These are phyloP conservation scores for Leccinum holopus DNA, from an alignment of 1,284 basidiomycete genomes.

Conservation along the genomic window DNA sequence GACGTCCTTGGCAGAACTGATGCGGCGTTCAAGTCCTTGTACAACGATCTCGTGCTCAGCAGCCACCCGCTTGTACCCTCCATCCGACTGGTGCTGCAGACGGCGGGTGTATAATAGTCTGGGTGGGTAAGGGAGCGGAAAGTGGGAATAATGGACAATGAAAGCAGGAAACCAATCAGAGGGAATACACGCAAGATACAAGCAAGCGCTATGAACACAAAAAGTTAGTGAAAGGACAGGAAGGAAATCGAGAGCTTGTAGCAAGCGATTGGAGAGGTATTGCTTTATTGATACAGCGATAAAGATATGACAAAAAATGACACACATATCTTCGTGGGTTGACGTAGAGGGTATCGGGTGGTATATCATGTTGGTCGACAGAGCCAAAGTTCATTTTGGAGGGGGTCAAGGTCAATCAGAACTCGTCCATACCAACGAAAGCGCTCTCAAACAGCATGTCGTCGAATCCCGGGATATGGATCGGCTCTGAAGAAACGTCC, in stretches of 20 bases:
- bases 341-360: constrained; percentile 6
- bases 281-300: constrained; percentile 15
- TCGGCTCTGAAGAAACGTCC: too few species aligned
- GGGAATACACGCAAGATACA: background rate
- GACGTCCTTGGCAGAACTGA: too few species aligned
- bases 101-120: background rate
- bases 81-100: too few species aligned
- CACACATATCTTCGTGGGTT: background rate
- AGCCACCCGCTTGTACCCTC: too few species aligned
- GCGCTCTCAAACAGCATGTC: too few species aligned
- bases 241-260: background rate
- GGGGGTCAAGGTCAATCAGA: too few species aligned
- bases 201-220: constrained; percentile 3
- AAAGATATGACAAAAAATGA: background rate
- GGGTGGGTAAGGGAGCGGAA: background rate
- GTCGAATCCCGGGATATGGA: too few species aligned
- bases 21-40: too few species aligned
- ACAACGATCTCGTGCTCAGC: too few species aligned
- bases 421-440: too few species aligned
- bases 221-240: background rate
- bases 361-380: background rate
- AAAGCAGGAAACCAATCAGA: background rate
- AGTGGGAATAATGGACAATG: background rate
- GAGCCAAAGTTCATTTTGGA: constrained; percentile 12
- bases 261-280: background rate